Evolutionary conservation across 305 asterid genomes (phyloP).

Genomic region (Solanum chacoense): DNA sequence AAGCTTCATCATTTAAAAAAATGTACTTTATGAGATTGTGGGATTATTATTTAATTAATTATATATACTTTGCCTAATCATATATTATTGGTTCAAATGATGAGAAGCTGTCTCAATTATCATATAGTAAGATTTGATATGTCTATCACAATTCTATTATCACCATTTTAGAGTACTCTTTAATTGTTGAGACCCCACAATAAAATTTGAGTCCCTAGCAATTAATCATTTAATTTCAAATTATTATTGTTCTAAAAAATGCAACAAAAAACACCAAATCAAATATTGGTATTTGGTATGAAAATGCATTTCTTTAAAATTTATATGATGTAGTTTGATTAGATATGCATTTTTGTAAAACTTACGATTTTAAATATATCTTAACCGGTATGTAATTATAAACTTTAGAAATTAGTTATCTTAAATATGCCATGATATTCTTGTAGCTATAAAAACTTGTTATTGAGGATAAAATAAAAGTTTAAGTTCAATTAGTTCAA

Average conservation of each 20-base stretch:
- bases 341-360: rapidly evolving
- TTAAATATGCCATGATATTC: no score
- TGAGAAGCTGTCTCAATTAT: background rate
- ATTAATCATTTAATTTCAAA: background rate
- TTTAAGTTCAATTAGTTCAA: no score
- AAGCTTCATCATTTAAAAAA: background rate
- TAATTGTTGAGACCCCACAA: background rate
- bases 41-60: background rate
- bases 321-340: background rate
- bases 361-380: background rate
- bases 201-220: background rate
- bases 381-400: background rate
- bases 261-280: background rate
- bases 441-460: no score
- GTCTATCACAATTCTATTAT: background rate
- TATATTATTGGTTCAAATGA: background rate
- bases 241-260: background rate
- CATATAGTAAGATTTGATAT: background rate
- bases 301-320: background rate
- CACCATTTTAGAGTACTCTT: background rate
- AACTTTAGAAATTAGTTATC: background rate
- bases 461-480: no score
- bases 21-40: background rate
- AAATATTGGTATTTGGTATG: background rate
- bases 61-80: background rate